A percentile compares a stretch with the other conserved stretches of the same genome.
Evolutionary conservation across 2,329 filamentous ascomycete species (phyloP).

Genomic region (Pseudogymnoascus sp.): DNA sequence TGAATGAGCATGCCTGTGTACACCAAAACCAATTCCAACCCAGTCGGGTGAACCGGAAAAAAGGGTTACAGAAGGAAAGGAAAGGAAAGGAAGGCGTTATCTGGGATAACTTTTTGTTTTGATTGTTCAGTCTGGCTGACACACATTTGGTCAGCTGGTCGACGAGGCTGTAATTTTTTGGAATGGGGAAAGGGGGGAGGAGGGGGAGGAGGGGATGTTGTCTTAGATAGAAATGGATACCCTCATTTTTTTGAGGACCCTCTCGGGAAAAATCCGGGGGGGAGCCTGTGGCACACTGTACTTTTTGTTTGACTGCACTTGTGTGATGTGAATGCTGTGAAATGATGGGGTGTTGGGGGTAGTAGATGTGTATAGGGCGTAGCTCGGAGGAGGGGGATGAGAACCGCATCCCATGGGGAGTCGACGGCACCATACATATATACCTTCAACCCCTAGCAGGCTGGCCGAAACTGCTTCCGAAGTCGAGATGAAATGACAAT

Average conservation of each 20-base stretch:
- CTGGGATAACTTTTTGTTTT: not conserved
- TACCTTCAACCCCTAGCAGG: no score
- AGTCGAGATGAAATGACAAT: no score
- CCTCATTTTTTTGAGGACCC: not conserved
- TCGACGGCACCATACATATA: no score
- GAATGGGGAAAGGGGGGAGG: not conserved
- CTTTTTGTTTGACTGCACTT: not conserved
- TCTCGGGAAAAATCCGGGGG: not conserved
- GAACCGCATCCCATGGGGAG: no score
- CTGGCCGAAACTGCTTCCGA: no score
- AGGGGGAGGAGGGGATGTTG: not conserved
- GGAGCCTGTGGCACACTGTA: not conserved
- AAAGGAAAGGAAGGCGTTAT: not conserved
- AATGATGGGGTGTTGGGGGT: not conserved
- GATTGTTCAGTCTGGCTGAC: not conserved
- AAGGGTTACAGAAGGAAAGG: not conserved
- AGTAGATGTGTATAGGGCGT: no score
- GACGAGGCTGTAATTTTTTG: not conserved
- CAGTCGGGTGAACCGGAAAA: not conserved
- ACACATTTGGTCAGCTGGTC: not conserved
- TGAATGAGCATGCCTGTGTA: not conserved
- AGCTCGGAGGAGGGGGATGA: no score
- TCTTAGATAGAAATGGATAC: slow-evolving; percentile 6
- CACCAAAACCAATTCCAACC: not conserved
- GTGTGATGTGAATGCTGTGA: not conserved